Evolutionary conservation across 768 basidiomycete species (phyloP), one percentile per base, ranked within the genome.

Genomic region (Russula brevipes): DNA sequence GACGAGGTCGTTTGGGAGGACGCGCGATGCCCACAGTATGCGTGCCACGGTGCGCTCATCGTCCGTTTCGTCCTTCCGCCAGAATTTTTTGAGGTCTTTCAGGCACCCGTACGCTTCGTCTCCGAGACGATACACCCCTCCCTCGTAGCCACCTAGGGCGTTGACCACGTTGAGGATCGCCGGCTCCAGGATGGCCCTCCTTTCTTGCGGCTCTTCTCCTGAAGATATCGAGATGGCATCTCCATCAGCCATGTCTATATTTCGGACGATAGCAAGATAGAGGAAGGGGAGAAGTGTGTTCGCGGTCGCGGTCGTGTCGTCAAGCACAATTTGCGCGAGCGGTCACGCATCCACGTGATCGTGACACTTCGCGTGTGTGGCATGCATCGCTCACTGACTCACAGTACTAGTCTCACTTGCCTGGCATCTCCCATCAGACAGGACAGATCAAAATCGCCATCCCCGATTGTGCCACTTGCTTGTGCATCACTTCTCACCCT

Each of bases 1-100:
- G 19, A 98, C 76, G 54, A 98, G 79, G 74, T 98, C 96, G 66
- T 92, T 94, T 8, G 85, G 81, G 17, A 98, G 77, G 33, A 94
- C 83, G 17, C 91, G 85, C n/a, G 88, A 85, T 66, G 91, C 86
- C 83, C 87, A 91, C 72, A 98, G 89, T 61, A 98, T 89, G 47
- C 94, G 86, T 4, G 96, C 94, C 1, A 98, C 89, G 0, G 94
- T 98, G 17, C 97, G 85, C 72, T 95, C 94, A 72, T 98, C 96
- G 74, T 99, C 97, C 0, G 87, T 88, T 70, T 98, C 97, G 74
- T 99, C 97, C 73, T 92, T 89, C 56, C 95, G 77, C 97, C 96
- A 98, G 54, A 96, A 82, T 69, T 87, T 91, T 77, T 98, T 98
- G 64, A 99, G 79, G 73, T 98, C 97, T 69, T 91, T 91, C 68